Percentiles rank a stretch among this genome's conserved stretches.
phyloP scores from a whole-genome alignment of 225 moss, liverwort and hornwort species.

The Polytrichum commune region DNA sequence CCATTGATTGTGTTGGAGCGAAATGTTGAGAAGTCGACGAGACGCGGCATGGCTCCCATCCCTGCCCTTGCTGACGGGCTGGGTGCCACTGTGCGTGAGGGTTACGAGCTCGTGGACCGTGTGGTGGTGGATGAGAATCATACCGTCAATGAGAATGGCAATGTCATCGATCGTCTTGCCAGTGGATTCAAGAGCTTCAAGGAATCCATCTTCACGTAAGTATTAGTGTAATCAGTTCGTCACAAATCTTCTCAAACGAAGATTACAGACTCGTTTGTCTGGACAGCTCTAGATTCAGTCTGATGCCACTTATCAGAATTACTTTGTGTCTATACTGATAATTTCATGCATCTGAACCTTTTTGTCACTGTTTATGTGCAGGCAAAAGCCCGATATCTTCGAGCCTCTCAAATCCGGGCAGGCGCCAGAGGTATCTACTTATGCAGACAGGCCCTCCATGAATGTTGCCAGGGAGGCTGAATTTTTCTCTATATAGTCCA shows the following conservation, averaged over 20 bases:
- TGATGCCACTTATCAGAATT: too few species aligned
- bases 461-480: too few species aligned
- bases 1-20: too few species aligned
- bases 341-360: neutral
- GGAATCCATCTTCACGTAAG: neutral
- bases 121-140: slow-evolving; percentile 25
- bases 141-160: slow-evolving; percentile 24
- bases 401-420: slow-evolving; percentile 75
- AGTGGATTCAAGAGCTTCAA: slow-evolving; percentile 35
- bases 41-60: too few species aligned
- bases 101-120: slow-evolving; percentile 12
- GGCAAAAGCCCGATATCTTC: slow-evolving; percentile 74
- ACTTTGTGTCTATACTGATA: too few species aligned
- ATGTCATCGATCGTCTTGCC: slow-evolving; percentile 43
- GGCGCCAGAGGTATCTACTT: slow-evolving; percentile 60
- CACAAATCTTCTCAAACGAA: neutral
- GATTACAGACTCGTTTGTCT: slow-evolving; percentile 20
- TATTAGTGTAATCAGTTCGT: too few species aligned
- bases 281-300: too few species aligned
- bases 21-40: too few species aligned
- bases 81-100: too few species aligned
- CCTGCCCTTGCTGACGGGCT: too few species aligned
- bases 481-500: too few species aligned
- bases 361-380: slow-evolving; percentile 16
- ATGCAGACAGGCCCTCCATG: too few species aligned